Percentiles rank a stretch among this genome's conserved stretches.
phyloP scores from a whole-genome alignment of 805 yeast species.

The Jamesozyma piceae region DNA sequence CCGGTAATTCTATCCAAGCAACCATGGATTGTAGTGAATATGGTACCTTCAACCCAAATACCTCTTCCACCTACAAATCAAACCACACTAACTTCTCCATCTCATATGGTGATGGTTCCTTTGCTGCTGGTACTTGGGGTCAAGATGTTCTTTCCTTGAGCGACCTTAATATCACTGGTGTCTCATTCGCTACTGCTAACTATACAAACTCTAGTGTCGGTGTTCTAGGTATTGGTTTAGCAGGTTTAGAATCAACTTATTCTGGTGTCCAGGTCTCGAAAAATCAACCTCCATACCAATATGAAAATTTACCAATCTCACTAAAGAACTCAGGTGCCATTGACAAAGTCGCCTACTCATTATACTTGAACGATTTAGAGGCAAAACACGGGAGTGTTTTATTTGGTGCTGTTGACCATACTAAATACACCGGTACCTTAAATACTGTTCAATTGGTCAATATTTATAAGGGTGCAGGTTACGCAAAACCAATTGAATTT shows the following conservation, averaged over 20 bases:
- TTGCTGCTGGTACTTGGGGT: constrained; percentile 49
- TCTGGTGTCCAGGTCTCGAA: constrained; percentile 18
- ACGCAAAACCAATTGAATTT: constrained; percentile 19
- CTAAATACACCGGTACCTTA: constrained; percentile 31
- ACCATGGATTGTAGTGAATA: constrained; percentile 29
- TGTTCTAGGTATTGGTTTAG: constrained; percentile 45
- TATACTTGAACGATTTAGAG: constrained; percentile 42
- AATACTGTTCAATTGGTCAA: constrained; percentile 28
- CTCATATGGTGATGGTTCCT: constrained; percentile 43
- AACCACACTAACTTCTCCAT: constrained; percentile 34
- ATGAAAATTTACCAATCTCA: constrained; percentile 15
- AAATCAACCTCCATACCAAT: constrained; percentile 3
- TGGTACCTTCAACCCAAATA: constrained; percentile 32
- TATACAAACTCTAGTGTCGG: constrained; percentile 32
- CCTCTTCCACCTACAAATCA: constrained; percentile 29
- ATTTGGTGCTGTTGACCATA: constrained; percentile 36
- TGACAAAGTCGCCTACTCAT: constrained; percentile 30
- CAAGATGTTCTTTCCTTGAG: constrained; percentile 33
- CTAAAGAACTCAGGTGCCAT: constrained; percentile 31
- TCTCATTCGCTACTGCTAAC: constrained; percentile 27
- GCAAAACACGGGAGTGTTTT: constrained; percentile 38
- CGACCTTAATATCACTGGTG: constrained; percentile 37
- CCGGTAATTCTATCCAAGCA: background rate
- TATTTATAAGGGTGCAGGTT: constrained; percentile 9
- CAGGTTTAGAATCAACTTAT: constrained; percentile 55